Base-by-base conservation (phyloP, 2,329 filamentous ascomycete genomes). In the Juglanconis juglandina region DNA sequence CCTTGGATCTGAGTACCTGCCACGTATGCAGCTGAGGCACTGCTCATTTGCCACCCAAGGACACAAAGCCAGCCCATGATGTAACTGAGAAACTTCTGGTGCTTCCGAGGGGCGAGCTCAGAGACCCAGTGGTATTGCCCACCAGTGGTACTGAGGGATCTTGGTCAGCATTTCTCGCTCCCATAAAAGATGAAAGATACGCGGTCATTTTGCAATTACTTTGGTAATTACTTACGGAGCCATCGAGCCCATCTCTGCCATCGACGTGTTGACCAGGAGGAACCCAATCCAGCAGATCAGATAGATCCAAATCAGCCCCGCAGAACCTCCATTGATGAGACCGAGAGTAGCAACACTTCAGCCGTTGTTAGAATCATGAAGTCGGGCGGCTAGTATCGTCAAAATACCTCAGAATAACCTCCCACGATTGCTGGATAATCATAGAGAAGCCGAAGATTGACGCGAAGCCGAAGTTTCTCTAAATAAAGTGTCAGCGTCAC, bases 61-160 rank as follows among this genome's bases (percentile, higher is more conserved):
- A 78, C 73, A 4, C 72, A 77, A 65, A 79, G 73, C 79, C 78
- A 81, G 3, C 77, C 78, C 70, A 68, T 70, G 24, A 82, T 68
- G 65, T 86, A 87, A 61, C 80, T 83, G 1, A 85, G 70, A 39
- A 80, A 77, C 60, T 80, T 82, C 64, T 85, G 81, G 58, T 76
- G 75, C 47, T 71, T 68, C 0, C 70, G 71, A 0, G 81, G 78
- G 1, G 80, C 77, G 61, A 24, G 24, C 24, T 24, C 24, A 24
- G 24, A 24, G 24, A 24, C 24, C 24, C 24, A 24, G 24, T 24
- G 84, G 83, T 24, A 24, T 24, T 24, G 24, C 24, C 24, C 24
- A 24, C 24, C 24, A 24, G 24, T 24, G 24, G 24, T 84, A 85
- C 65, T 85, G 2, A 24, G 24, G 24, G 82, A 1, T 82, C 82